Base-by-base conservation (phyloP, 208 protist genomes). In the Porcisia hertigi region DNA sequence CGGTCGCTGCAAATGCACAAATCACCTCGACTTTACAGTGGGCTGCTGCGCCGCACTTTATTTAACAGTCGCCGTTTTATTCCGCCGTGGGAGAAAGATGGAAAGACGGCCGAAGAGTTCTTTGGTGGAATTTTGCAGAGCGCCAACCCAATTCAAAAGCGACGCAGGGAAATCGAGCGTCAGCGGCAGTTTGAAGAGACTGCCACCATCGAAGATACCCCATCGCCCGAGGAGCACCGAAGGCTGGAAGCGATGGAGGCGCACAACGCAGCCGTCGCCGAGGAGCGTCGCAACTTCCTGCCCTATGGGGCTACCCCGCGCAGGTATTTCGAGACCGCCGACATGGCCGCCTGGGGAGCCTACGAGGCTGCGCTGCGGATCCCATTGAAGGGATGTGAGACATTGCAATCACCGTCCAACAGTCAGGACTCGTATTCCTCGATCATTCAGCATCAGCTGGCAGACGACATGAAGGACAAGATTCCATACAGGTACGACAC, bases 71-170 rank as follows among this genome's bases (percentile, higher is more conserved):
- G 88, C 41, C 93, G 94, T 43, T 97, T 97, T 79, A 76, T 95
- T 11, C 91, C 94, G 20, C 94, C 94, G 36, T 97, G 94, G 92
- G 94, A 96, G 72, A 77, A 75, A 23, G 90, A 94, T 45, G 92
- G 92, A 8, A 95, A 94, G 80, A 85, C 88, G 25, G 88, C 88
- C 8, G 92, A 94, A 14, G 90, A 91, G 36, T 96, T 95, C 75
- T 96, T 96, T 63, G 80, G 76, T 20, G 91, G 92, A 18, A 65
- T 97, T 14, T 75, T 92, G 76, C 79, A 85, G 73, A 89, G 84
- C 74, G 12, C 47, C n/a, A 96, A 97, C 74, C 90, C 94, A 11
- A 78, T 94, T 4, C 86, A 90, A 45, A 81, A 73, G n/a, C 59
- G 67, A 16, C 86, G 88, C 52, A 70, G 72, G 12, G 69, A 88